These are phyloP conservation scores for Endoconidiophora laricicola DNA, from an alignment of 2,329 filamentous ascomycete genomes.

Conservation along the genomic window DNA sequence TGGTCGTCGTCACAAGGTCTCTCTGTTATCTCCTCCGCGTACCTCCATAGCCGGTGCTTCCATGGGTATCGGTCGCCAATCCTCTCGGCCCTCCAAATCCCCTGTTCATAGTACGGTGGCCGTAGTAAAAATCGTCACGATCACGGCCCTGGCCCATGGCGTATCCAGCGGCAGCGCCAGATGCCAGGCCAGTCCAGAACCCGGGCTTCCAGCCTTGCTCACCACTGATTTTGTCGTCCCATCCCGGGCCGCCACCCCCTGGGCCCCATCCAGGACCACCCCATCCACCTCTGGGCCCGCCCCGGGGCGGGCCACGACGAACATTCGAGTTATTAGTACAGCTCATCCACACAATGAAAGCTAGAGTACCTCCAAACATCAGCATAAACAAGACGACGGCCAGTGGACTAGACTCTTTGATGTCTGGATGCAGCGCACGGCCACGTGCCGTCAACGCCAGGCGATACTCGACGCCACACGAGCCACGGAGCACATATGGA, in stretches of 20 bases:
- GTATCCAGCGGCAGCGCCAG: conserved; percentile 54
- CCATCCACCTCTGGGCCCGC: conserved; percentile 22
- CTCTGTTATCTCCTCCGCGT: conserved; percentile 34
- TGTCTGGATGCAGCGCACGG: conserved; percentile 48
- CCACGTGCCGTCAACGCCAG: conserved; percentile 63
- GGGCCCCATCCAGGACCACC: conserved; percentile 14
- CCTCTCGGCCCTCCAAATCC: not conserved
- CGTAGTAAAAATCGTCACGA: conserved; percentile 13
- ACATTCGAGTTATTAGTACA: conserved; percentile 21
- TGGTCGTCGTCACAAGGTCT: not conserved
- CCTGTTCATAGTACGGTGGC: not conserved
- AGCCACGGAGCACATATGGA: conserved; percentile 74
- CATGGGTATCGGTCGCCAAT: conserved; percentile 16
- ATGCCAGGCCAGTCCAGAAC: conserved; percentile 55
- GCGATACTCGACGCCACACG: conserved; percentile 82
- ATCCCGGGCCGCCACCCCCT: conserved; percentile 26
- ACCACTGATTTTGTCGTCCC: conserved; percentile 19
- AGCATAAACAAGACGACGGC: conserved; percentile 38
- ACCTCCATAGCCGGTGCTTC: conserved; percentile 58
- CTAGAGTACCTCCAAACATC: conserved; percentile 41
- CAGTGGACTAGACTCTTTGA: conserved; percentile 22
- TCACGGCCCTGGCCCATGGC: conserved; percentile 38
- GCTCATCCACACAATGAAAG: conserved; percentile 45
- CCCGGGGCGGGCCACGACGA: conserved; percentile 14
- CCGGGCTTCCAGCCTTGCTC: conserved; percentile 49